Conservation (phyloP, 2,329 filamentous ascomycete species). For the Penicillium sumatraense region DNA sequence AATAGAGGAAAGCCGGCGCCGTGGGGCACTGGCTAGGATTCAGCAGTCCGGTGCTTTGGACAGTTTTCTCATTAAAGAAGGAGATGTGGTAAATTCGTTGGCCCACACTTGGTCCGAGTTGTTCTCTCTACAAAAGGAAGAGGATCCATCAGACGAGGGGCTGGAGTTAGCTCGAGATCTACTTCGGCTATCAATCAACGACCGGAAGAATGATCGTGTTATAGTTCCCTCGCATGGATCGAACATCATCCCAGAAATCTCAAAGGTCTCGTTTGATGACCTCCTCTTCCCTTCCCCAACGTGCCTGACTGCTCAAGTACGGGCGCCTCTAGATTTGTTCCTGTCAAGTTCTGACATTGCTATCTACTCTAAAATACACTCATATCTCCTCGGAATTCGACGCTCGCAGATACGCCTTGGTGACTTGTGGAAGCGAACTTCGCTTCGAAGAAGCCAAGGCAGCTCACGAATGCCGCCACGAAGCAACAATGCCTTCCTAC, state of each 20-base stretch:
- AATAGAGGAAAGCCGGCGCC: slow-evolving; percentile 71
- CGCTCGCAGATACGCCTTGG: slow-evolving; percentile 84
- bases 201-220: slow-evolving; percentile 36
- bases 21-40: slow-evolving; percentile 61
- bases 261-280: slow-evolving; percentile 67
- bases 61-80: slow-evolving; percentile 77
- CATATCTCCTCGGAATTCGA: slow-evolving; percentile 83
- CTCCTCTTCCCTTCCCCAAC: slow-evolving; percentile 80
- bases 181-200: slow-evolving; percentile 64
- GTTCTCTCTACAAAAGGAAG: slow-evolving; percentile 75
- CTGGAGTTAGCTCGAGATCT: slow-evolving; percentile 82
- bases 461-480: slow-evolving; percentile 68
- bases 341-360: slow-evolving; percentile 75
- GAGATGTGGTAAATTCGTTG: slow-evolving; percentile 79
- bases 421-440: slow-evolving; percentile 83
- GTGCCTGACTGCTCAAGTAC: slow-evolving; percentile 70
- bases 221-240: slow-evolving; percentile 28
- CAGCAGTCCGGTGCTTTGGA: slow-evolving; percentile 59
- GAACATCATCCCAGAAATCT: slow-evolving; percentile 41
- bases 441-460: slow-evolving; percentile 76
- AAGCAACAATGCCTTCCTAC: slow-evolving; percentile 65
- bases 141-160: slow-evolving; percentile 73
- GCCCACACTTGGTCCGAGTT: slow-evolving; percentile 78
- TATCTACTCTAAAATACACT: slow-evolving; percentile 81
- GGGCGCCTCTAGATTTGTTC: slow-evolving; percentile 86